A percentile compares a stretch with the other conserved stretches of the same genome.
phyloP scores from a whole-genome alignment of 179 eudicot genomes.

The Nepenthes alata region DNA sequence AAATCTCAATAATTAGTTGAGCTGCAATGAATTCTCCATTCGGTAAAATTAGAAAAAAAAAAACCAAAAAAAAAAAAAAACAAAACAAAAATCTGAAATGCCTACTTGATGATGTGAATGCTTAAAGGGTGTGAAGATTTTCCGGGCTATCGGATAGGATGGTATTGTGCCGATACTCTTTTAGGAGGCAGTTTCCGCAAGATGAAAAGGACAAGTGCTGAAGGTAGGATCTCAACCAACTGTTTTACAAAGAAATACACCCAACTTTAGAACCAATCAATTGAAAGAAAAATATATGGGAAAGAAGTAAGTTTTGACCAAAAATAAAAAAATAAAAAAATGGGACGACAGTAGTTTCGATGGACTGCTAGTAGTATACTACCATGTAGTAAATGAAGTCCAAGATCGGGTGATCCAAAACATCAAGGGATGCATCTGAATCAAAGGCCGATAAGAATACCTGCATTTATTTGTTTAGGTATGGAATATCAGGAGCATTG shows the following conservation, averaged over 20 bases:
- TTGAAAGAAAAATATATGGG: neutral
- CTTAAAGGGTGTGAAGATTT: neutral
- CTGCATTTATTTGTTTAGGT: slow-evolving; percentile 23
- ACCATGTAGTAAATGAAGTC: slow-evolving; percentile 80
- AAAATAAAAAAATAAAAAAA: no score
- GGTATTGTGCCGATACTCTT: slow-evolving; percentile 66
- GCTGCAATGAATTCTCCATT: neutral
- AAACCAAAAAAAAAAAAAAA: neutral
- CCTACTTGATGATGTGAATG: neutral
- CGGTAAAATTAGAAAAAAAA: neutral
- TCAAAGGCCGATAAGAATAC: slow-evolving; percentile 66
- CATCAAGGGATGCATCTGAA: slow-evolving; percentile 66
- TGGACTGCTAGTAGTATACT: slow-evolving; percentile 6
- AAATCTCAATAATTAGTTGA: neutral
- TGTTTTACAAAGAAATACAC: slow-evolving; percentile 16
- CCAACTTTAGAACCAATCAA: neutral
- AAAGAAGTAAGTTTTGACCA: neutral
- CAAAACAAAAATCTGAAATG: no score
- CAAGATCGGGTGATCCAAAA: slow-evolving; percentile 72
- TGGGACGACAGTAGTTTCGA: no score
- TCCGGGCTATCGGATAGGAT: slow-evolving; percentile 46
- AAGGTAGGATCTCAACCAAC: slow-evolving; percentile 90
- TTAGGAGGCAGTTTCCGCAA: slow-evolving; percentile 83
- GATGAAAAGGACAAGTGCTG: slow-evolving; percentile 80
- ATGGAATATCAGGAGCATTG: no score